These are phyloP conservation scores for Buxus sempervirens DNA, from an alignment of 164 flowering plant species.

Conservation along the genomic window DNA sequence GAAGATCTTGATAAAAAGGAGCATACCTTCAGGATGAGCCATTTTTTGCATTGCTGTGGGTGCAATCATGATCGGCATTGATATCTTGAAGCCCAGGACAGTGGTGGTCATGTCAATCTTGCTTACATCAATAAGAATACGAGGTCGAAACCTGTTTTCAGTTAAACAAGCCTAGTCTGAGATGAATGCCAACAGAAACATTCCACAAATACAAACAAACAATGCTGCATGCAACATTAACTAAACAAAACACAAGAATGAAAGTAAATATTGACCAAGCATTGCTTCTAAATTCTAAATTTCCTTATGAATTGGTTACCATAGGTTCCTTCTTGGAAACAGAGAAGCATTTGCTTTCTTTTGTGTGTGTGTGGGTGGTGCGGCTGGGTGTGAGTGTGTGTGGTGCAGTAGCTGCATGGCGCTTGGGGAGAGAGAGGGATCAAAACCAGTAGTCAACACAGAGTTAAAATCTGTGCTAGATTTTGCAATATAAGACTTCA, in stretches of 20 bases:
- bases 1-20: background rate
- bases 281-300: no score
- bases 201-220: background rate
- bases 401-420: no score
- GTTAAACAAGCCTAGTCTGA: background rate
- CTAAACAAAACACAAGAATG: background rate
- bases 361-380: no score
- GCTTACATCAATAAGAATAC: conserved; percentile 56
- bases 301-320: no score
- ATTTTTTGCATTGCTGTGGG: conserved; percentile 61
- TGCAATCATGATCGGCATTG: conserved; percentile 65
- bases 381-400: no score
- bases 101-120: conserved; percentile 50
- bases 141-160: conserved; percentile 44
- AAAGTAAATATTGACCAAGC: background rate
- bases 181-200: background rate
- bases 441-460: background rate
- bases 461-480: background rate
- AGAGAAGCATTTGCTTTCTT: no score
- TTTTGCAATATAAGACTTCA: background rate
- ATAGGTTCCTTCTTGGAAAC: background rate
- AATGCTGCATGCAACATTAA: background rate
- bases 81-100: conserved; percentile 55
- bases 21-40: conserved; percentile 64
- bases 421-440: no score